A percentile compares a stretch with the other conserved stretches of the same genome.
phyloP scores from a whole-genome alignment of 495 filamentous ascomycete genomes.

The Aspergillus homomorphus region DNA sequence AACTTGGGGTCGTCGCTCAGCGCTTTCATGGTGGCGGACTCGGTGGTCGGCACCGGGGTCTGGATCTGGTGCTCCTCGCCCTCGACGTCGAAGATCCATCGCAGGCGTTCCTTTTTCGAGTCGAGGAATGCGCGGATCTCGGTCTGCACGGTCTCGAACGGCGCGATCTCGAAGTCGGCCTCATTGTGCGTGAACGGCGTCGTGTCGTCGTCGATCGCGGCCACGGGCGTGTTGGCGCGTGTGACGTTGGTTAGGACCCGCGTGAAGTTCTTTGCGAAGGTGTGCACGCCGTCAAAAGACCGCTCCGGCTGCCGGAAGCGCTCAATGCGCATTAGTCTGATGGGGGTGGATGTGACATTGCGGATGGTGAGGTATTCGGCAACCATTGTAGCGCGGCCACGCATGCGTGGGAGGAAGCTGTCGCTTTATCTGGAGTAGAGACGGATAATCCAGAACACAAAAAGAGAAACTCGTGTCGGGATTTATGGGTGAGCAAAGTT shows the following conservation, averaged over 20 bases:
- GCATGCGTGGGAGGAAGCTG: neutral
- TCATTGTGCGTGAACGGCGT: conserved; percentile 55
- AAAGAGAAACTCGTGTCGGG: neutral
- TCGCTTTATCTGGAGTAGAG: neutral
- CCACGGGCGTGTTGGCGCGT: conserved; percentile 34
- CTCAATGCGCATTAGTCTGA: conserved; percentile 73
- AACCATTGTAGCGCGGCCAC: conserved; percentile 30
- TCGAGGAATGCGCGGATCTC: conserved; percentile 46
- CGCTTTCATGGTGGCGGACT: conserved; percentile 55
- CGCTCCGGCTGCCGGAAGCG: conserved; percentile 58
- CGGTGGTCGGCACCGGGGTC: conserved; percentile 51
- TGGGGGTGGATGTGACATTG: conserved; percentile 73
- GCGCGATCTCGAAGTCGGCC: conserved; percentile 52
- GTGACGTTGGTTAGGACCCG: conserved; percentile 44
- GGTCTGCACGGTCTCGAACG: conserved; percentile 57
- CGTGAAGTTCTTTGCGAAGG: conserved; percentile 50
- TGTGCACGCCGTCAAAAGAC: conserved; percentile 43
- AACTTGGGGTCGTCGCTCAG: conserved; percentile 53
- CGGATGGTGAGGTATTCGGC: conserved; percentile 67
- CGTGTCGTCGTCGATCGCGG: conserved; percentile 48
- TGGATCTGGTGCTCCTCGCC: conserved; percentile 62
- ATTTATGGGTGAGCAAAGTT: neutral
- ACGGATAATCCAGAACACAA: neutral
- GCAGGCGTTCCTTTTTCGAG: conserved; percentile 52
- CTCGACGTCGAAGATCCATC: conserved; percentile 60